These are phyloP conservation scores for Lentinus tigrinus DNA, from an alignment of 768 basidiomycete genomes.

Conservation along the genomic window DNA sequence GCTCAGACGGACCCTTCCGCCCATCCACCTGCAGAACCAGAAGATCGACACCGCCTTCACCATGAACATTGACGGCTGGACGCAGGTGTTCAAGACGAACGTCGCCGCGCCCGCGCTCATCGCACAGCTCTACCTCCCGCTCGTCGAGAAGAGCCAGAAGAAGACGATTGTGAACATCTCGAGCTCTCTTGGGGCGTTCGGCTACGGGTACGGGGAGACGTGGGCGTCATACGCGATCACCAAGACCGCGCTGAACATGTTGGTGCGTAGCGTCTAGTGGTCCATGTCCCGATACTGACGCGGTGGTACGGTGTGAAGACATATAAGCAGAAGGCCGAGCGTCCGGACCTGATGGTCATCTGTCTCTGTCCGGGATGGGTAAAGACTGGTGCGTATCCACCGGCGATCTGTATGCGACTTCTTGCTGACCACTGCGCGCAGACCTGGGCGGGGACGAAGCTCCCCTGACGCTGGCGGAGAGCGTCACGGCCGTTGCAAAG, in stretches of 20 bases:
- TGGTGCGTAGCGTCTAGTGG: constrained; percentile 21
- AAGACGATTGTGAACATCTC: constrained; percentile 36
- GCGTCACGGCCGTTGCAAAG: constrained; percentile 7
- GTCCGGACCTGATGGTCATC: constrained; percentile 9
- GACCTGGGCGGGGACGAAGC: constrained; percentile 16
- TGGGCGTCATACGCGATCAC: constrained; percentile 33
- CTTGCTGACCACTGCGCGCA: background rate
- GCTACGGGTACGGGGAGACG: constrained; percentile 17
- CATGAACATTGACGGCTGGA: constrained; percentile 24
- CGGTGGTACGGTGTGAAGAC: background rate
- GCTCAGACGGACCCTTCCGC: background rate
- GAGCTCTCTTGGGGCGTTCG: constrained; percentile 33
- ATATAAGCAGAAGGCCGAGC: constrained; percentile 13
- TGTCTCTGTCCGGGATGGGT: constrained; percentile 14
- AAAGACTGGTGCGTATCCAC: constrained; percentile 16
- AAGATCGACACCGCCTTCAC: constrained; percentile 28
- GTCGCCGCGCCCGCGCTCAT: constrained; percentile 37
- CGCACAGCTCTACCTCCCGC: constrained; percentile 31
- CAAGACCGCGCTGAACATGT: constrained; percentile 41
- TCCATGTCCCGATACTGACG: too few species aligned
- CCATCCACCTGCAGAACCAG: constrained; percentile 4
- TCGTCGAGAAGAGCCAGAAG: constrained; percentile 30
- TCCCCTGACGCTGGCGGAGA: constrained; percentile 9
- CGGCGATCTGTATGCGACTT: background rate
- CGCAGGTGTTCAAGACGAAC: constrained; percentile 29